These are phyloP conservation scores for Houttuynia cordata DNA, from an alignment of 164 flowering plant genomes.

Conservation along the genomic window DNA sequence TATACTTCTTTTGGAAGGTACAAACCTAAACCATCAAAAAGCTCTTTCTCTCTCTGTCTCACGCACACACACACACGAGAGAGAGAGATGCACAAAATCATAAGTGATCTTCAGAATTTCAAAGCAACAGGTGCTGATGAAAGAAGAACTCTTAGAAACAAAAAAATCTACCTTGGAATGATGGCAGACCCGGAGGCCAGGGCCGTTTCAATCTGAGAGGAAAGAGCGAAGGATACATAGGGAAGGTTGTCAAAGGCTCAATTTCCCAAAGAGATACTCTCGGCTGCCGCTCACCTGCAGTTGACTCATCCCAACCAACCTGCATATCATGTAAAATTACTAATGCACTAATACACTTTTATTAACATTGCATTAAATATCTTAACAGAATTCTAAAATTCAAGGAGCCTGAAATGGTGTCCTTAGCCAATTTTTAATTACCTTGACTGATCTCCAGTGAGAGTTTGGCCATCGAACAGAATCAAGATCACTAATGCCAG, in stretches of 20 bases:
- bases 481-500: conserved; percentile 74
- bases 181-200: conserved; percentile 30
- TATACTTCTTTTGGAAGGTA: too few relatives aligned
- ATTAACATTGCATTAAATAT: too few relatives aligned
- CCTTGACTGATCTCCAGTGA: conserved; percentile 93
- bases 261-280: conserved; percentile 31
- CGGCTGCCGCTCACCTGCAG: conserved; percentile 34
- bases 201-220: conserved; percentile 30
- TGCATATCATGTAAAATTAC: conserved; percentile 2
- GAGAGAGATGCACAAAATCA: background rate
- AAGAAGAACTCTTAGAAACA: background rate
- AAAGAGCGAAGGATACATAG: conserved; percentile 29
- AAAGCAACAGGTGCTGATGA: background rate
- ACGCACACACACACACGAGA: too few relatives aligned
- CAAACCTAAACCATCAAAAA: too few relatives aligned
- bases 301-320: conserved; percentile 38
- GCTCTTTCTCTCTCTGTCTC: too few relatives aligned
- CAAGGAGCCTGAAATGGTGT: background rate
- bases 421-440: conserved; percentile 14
- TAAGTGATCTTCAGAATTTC: background rate
- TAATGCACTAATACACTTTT: background rate
- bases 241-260: conserved; percentile 33
- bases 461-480: conserved; percentile 84
- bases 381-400: too few relatives aligned
- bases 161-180: conserved; percentile 17